phyloP scores from a whole-genome alignment of 2,329 filamentous ascomycete genomes.

The Bipolaris sorokiniana region DNA sequence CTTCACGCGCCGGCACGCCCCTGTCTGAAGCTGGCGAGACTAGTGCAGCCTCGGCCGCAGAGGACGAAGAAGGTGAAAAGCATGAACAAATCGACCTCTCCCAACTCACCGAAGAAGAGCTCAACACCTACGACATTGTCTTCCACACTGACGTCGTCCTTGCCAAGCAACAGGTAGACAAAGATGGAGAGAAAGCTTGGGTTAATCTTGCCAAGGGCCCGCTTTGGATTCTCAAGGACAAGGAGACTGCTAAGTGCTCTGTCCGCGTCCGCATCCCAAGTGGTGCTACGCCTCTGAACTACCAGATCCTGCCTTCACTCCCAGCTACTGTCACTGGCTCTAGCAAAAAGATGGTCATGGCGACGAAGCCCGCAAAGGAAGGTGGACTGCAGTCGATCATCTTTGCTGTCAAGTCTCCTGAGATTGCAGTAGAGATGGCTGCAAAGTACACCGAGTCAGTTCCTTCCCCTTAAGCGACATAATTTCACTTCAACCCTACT shows the following conservation, averaged over 20 bases:
- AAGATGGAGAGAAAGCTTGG: slow-evolving; percentile 39
- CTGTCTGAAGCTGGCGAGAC: slow-evolving; percentile 41
- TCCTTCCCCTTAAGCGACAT: slow-evolving; percentile 21
- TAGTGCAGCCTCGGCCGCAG: slow-evolving; percentile 36
- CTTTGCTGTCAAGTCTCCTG: slow-evolving; percentile 37
- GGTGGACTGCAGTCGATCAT: slow-evolving; percentile 31
- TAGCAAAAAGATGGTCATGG: slow-evolving; percentile 40
- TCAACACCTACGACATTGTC: slow-evolving; percentile 38
- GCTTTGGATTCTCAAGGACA: slow-evolving; percentile 47
- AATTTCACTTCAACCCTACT: background rate
- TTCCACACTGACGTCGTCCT: slow-evolving; percentile 41
- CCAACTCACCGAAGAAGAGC: slow-evolving; percentile 43
- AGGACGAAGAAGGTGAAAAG: slow-evolving; percentile 39
- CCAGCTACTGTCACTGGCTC: slow-evolving; percentile 29
- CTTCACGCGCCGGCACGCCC: slow-evolving; percentile 47
- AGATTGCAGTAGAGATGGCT: slow-evolving; percentile 40
- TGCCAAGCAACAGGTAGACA: slow-evolving; percentile 36
- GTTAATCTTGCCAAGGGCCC: slow-evolving; percentile 41
- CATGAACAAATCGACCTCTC: slow-evolving; percentile 41
- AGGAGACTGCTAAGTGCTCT: slow-evolving; percentile 40
- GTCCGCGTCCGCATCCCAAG: slow-evolving; percentile 43
- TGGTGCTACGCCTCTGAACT: slow-evolving; percentile 43
- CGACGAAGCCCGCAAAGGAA: slow-evolving; percentile 32
- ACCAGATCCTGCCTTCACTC: slow-evolving; percentile 37
- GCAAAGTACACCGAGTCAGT: slow-evolving; percentile 38